Evolutionary conservation across 2,329 filamentous ascomycete genomes (phyloP), one percentile per base, ranked within the genome.

Genomic region (Monilinia aucupariae): DNA sequence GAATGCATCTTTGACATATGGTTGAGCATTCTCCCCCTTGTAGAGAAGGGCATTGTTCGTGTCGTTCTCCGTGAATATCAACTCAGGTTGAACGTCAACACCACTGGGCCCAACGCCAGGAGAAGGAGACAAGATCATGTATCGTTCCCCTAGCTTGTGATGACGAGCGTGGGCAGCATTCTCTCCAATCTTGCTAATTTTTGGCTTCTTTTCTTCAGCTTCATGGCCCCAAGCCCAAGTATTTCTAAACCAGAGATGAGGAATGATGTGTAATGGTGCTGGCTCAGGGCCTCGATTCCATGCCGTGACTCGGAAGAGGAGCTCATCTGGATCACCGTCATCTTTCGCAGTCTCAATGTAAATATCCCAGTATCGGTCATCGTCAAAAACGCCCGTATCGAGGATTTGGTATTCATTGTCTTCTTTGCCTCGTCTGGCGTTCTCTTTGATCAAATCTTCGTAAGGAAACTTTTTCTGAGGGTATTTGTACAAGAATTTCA

Each of bases 401-500:
- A 92, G 82, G 62, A 97, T 85, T 75, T 97, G 93, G 77, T 96
- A 97, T 74, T 97, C 93, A 54, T 84, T 84, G 67, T 97, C 92
- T 70, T 86, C 75, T 75, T 88, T 90, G 62, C 83, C 82, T 68
- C 92, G 85, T 68, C 81, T 84, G 50, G 86, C 92, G 74, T 96
- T 97, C 73, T 96, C 91, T 67, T 90, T 80, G 68, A 96, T 79
- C 53, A 97, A 80, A 68, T 96, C 86, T 75, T 97, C 83, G 79
- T 97, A 97, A 2, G 93, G 94, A 72, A 97, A 97, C 67, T 88
- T 86, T 71, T 83, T 84, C 77, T 97, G 93, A 0, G 94, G 94
- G 71, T 97, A 96, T 77, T 97, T 97, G 84, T 97, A 97, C 69
- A 97, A 87, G 73, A 87, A 96, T 76, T 97, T 97, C 93, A 97